Evolutionary conservation across 2,329 filamentous ascomycete genomes (phyloP).

Genomic region (Fusarium sp.): DNA sequence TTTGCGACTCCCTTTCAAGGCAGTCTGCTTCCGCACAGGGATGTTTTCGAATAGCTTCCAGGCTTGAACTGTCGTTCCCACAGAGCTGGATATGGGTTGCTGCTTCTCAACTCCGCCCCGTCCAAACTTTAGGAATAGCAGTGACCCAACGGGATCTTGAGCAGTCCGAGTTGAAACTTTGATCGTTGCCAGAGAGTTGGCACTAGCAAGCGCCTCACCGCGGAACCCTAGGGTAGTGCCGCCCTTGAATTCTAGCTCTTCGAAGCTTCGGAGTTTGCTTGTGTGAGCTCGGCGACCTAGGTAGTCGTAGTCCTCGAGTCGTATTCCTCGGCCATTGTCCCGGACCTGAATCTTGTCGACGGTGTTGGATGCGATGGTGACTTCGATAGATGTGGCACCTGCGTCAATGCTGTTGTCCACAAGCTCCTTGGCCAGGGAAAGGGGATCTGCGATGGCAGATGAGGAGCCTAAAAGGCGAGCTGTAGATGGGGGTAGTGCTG

Average conservation of each 20-base stretch:
- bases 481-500: slow-evolving; percentile 60
- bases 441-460: slow-evolving; percentile 69
- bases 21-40: slow-evolving; percentile 72
- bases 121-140: slow-evolving; percentile 56
- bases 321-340: slow-evolving; percentile 81
- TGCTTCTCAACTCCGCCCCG: slow-evolving; percentile 48
- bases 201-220: slow-evolving; percentile 78
- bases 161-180: slow-evolving; percentile 73
- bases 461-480: slow-evolving; percentile 71
- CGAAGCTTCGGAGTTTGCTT: slow-evolving; percentile 76
- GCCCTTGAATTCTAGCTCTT: slow-evolving; percentile 69
- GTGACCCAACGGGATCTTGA: slow-evolving; percentile 69
- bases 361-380: slow-evolving; percentile 74
- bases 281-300: slow-evolving; percentile 78
- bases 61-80: slow-evolving; percentile 77
- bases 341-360: slow-evolving; percentile 77
- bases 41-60: slow-evolving; percentile 69
- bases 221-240: slow-evolving; percentile 78
- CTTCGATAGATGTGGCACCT: slow-evolving; percentile 72
- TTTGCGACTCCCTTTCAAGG: slow-evolving; percentile 69
- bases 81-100: slow-evolving; percentile 62
- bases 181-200: slow-evolving; percentile 70
- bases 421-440: slow-evolving; percentile 78
- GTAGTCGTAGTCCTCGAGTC: slow-evolving; percentile 68
- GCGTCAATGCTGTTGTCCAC: slow-evolving; percentile 84